Percentiles rank a stretch among this genome's conserved stretches.
phyloP scores from a whole-genome alignment of 208 protist genomes.

The Leishmania guyanensis region DNA sequence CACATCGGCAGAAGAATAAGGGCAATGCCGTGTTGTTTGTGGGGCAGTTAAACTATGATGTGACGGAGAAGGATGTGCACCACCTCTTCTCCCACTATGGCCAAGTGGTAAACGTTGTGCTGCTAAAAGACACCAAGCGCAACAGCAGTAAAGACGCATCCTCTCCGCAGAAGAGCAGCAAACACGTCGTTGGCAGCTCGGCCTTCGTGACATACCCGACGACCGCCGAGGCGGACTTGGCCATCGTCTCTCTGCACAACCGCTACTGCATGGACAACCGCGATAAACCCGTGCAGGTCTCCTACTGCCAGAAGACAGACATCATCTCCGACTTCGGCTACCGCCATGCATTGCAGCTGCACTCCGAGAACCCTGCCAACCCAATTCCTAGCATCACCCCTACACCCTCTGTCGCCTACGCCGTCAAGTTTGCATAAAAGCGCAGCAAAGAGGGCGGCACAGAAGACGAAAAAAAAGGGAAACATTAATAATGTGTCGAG shows the following conservation, averaged over 20 bases:
- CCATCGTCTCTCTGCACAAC: slow-evolving; percentile 55
- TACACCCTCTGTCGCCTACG: slow-evolving; percentile 22
- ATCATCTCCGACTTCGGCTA: slow-evolving; percentile 69
- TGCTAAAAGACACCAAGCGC: slow-evolving; percentile 39
- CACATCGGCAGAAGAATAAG: slow-evolving; percentile 28
- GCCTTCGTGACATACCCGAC: slow-evolving; percentile 45
- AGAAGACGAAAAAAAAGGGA: not conserved
- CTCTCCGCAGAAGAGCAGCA: slow-evolving; percentile 9
- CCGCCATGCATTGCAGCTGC: slow-evolving; percentile 53
- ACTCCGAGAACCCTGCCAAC: slow-evolving; percentile 64
- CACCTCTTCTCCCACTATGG: slow-evolving; percentile 42
- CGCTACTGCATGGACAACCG: slow-evolving; percentile 55
- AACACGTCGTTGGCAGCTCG: slow-evolving; percentile 43
- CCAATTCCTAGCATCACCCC: slow-evolving; percentile 33
- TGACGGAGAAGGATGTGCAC: slow-evolving; percentile 40
- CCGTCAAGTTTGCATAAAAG: slow-evolving; percentile 26
- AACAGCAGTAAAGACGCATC: slow-evolving; percentile 8
- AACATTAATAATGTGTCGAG: not conserved
- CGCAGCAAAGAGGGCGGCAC: no score
- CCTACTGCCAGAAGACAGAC: slow-evolving; percentile 62
- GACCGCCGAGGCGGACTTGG: slow-evolving; percentile 59
- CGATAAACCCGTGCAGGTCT: slow-evolving; percentile 63
- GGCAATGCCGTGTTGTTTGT: slow-evolving; percentile 50
- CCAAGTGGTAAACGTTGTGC: slow-evolving; percentile 38
- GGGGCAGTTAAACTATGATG: slow-evolving; percentile 46